Conservation (phyloP, 768 basidiomycete genomes). For the Coprinopsis strossmayeri region DNA sequence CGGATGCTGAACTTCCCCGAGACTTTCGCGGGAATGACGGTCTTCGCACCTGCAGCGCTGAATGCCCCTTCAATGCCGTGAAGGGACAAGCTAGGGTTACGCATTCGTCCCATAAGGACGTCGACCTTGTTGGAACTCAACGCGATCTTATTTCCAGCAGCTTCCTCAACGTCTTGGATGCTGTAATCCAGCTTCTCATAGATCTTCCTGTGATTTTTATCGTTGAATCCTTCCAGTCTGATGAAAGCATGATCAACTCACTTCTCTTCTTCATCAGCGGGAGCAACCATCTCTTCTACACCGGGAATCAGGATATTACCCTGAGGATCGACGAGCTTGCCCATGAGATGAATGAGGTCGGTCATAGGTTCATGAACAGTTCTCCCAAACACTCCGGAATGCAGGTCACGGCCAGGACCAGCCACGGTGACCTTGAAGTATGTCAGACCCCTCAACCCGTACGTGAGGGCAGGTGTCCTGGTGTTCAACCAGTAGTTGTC, state of each 20-base stretch:
- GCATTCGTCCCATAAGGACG: slow-evolving; percentile 92
- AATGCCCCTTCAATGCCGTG: slow-evolving; percentile 98
- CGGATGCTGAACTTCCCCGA: slow-evolving; percentile 94
- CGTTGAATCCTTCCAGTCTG: neutral
- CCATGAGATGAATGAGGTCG: slow-evolving; percentile 78
- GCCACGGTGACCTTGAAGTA: slow-evolving; percentile 82
- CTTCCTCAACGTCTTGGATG: slow-evolving; percentile 63
- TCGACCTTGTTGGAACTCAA: slow-evolving; percentile 70
- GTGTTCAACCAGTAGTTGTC: slow-evolving; percentile 95
- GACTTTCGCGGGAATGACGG: slow-evolving; percentile 89
- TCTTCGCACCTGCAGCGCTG: slow-evolving; percentile 76
- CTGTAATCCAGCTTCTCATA: slow-evolving; percentile 74
- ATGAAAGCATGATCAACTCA: slow-evolving; percentile 17
- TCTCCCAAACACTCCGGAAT: slow-evolving; percentile 83
- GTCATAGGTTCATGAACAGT: slow-evolving; percentile 92
- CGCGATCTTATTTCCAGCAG: slow-evolving; percentile 71
- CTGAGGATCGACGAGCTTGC: slow-evolving; percentile 70
- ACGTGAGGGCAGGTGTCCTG: slow-evolving; percentile 75
- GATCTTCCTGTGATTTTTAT: slow-evolving; percentile 38
- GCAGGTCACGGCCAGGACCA: slow-evolving; percentile 83
- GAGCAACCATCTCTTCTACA: slow-evolving; percentile 76
- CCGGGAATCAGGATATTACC: slow-evolving; percentile 90
- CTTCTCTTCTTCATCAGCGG: slow-evolving; percentile 69
- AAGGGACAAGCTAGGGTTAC: slow-evolving; percentile 78
- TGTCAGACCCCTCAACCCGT: slow-evolving; percentile 81